Base-by-base conservation (phyloP, 257 asterid species). In the Solanum acaule region DNA sequence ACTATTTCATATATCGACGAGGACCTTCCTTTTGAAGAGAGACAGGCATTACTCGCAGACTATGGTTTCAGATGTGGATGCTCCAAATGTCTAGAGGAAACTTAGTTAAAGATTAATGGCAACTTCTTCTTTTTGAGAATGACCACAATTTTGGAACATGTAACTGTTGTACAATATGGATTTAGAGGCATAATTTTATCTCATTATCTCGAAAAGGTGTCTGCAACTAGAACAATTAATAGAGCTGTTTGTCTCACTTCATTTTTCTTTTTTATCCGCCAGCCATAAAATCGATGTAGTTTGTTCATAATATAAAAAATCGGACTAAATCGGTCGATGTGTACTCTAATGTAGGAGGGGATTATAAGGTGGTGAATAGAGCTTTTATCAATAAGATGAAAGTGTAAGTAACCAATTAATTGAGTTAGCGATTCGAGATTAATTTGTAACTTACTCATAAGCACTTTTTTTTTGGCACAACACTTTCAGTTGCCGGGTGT, bases 1-100 rank as follows among this genome's bases (percentile, higher is more conserved):
- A 94, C 97, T 33, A 97, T 96, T 89, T 97, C 99, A 2, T 96
- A 97, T 92, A 92, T 97, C 85, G 98, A 95, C 31, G 99, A 97
- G 91, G 98, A 95, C 42, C 93, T 93, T 91, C 91, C 97, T 15
- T 93, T 92, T 13, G 91, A 93, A 88, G 99, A 96, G 85, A 95
- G 99, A 87, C 99, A 93, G 89, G 88, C 88, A 67, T 89, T 56
- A 38, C 98, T 97, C 52, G 98, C 95, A 40, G 98, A 96, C 89
- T 97, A 97, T 90, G 98, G 98, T 42, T 97, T 97, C 88, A 90
- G 49, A 87, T 96, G 98, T 88, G 91, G 89, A 94, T 96, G 99
- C 91, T 91, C 92, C 84, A 94, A 90, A 89, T 97, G 99, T 87
- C 61, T 83, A 42, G 93, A 94, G 83, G 97, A 96, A 91, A 90